Evolutionary conservation across 2,329 filamentous ascomycete species (phyloP).

Genomic region (Talaromyces sp.): DNA sequence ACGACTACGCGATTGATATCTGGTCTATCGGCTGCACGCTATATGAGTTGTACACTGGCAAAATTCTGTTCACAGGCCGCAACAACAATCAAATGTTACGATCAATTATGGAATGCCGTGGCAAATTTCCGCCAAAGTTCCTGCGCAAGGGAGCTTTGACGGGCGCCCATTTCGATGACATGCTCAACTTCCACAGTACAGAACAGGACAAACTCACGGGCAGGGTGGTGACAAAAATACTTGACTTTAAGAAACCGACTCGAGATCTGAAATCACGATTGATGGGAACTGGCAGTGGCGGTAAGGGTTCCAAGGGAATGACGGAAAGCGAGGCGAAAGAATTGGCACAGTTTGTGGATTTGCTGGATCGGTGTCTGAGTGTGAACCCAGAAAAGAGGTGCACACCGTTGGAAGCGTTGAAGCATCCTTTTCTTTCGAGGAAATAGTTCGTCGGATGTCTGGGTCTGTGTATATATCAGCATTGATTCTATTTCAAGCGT

Average conservation of each 20-base stretch:
- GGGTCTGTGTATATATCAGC: background rate
- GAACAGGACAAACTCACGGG: slow-evolving; percentile 85
- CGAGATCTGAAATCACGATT: slow-evolving; percentile 79
- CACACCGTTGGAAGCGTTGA: slow-evolving; percentile 78
- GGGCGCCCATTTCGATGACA: slow-evolving; percentile 75
- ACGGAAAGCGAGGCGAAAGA: slow-evolving; percentile 71
- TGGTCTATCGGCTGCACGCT: slow-evolving; percentile 98
- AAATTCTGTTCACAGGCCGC: slow-evolving; percentile 90
- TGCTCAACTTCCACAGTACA: slow-evolving; percentile 76
- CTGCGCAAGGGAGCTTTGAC: slow-evolving; percentile 77
- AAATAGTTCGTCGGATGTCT: background rate
- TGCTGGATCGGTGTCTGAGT: slow-evolving; percentile 81
- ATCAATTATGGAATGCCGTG: slow-evolving; percentile 91
- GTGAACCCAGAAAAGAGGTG: slow-evolving; percentile 91
- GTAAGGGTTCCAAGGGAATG: slow-evolving; percentile 60
- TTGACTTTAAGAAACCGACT: slow-evolving; percentile 62
- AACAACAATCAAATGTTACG: slow-evolving; percentile 99
- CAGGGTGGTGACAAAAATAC: slow-evolving; percentile 57
- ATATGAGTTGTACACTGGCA: slow-evolving; percentile 95
- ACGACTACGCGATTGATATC: slow-evolving; percentile 91
- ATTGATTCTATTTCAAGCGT: background rate
- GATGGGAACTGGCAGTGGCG: slow-evolving; percentile 41
- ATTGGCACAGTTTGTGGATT: slow-evolving; percentile 75
- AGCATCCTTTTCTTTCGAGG: slow-evolving; percentile 73
- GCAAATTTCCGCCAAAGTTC: slow-evolving; percentile 84